phyloP scores from a whole-genome alignment of 495 filamentous ascomycete genomes.

The Aspergillus sclerotiicarbonarius region DNA sequence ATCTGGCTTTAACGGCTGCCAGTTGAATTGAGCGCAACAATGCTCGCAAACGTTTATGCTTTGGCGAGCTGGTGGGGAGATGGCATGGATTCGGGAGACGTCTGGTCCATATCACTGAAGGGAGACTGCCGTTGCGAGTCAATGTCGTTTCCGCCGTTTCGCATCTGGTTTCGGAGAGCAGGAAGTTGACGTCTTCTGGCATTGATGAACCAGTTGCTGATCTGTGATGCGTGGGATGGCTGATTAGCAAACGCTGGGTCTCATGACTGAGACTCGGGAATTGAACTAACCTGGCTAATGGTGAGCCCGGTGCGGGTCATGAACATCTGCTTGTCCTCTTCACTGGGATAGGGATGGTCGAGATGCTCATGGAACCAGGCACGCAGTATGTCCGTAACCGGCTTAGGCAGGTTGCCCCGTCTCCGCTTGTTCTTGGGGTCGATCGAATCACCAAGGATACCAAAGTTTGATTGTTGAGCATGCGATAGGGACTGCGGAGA shows the following conservation, averaged over 20 bases:
- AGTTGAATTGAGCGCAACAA: not conserved
- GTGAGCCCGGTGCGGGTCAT: constrained; percentile 73
- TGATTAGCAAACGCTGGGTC: constrained; percentile 2
- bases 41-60: constrained; percentile 2
- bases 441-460: constrained; percentile 42
- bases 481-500: constrained; percentile 31
- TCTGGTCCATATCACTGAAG: constrained; percentile 42
- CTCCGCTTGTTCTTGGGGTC: constrained; percentile 57
- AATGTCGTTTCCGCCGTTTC: constrained; percentile 34
- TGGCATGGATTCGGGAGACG: constrained; percentile 31
- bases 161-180: constrained; percentile 56
- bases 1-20: not conserved
- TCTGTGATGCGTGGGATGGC: constrained; percentile 43
- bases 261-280: not conserved
- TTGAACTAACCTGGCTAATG: constrained; percentile 66
- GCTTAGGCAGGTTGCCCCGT: constrained; percentile 84
- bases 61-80: constrained; percentile 29
- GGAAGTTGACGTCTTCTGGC: constrained; percentile 78
- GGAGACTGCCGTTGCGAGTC: constrained; percentile 41
- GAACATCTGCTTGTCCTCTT: constrained; percentile 85
- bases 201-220: constrained; percentile 97
- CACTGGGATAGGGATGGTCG: constrained; percentile 81
- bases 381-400: constrained; percentile 77
- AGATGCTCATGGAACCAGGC: constrained; percentile 76
- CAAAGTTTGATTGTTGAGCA: constrained; percentile 42